These are phyloP conservation scores for Delphinella strobiligena DNA, from an alignment of 2,329 filamentous ascomycete species.

Conservation along the genomic window DNA sequence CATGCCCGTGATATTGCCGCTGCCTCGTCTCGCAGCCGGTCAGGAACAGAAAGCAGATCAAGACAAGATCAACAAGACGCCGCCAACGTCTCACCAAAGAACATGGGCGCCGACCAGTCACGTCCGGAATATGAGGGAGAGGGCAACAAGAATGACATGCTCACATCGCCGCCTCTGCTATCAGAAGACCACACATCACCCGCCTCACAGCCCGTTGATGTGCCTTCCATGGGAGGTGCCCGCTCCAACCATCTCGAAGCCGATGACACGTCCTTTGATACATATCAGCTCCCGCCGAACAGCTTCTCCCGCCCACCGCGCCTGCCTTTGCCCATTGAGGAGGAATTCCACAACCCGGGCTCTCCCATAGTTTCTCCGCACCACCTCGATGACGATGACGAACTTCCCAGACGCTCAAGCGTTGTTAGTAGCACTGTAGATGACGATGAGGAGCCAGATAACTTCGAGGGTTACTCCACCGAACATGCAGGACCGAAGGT, in stretches of 20 bases:
- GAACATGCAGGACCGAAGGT: slow-evolving; percentile 51
- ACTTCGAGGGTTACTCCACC: slow-evolving; percentile 61
- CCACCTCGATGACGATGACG: slow-evolving; percentile 33
- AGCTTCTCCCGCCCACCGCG: slow-evolving; percentile 63
- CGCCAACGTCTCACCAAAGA: background rate
- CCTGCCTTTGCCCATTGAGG: slow-evolving; percentile 83
- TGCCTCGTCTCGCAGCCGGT: slow-evolving; percentile 12
- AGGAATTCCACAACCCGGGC: slow-evolving; percentile 78
- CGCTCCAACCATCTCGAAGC: slow-evolving; percentile 13
- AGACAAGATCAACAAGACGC: slow-evolving; percentile 20
- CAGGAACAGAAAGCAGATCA: slow-evolving; percentile 14
- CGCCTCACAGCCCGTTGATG: slow-evolving; percentile 26
- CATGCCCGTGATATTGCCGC: slow-evolving; percentile 1
- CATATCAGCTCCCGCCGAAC: slow-evolving; percentile 25
- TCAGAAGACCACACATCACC: slow-evolving; percentile 15
- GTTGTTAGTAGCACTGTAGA: slow-evolving; percentile 52
- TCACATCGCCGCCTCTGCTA: slow-evolving; percentile 7
- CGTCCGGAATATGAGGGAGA: background rate
- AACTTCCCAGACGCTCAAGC: slow-evolving; percentile 39
- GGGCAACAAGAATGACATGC: background rate
- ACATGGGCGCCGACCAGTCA: slow-evolving; percentile 7
- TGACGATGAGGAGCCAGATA: slow-evolving; percentile 52
- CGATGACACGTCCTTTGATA: slow-evolving; percentile 14
- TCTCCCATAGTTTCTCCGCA: slow-evolving; percentile 68
- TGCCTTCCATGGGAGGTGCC: slow-evolving; percentile 18